These are phyloP conservation scores for Paracoccidioides lutzii DNA, from an alignment of 2,329 filamentous ascomycete genomes.

Conservation along the genomic window DNA sequence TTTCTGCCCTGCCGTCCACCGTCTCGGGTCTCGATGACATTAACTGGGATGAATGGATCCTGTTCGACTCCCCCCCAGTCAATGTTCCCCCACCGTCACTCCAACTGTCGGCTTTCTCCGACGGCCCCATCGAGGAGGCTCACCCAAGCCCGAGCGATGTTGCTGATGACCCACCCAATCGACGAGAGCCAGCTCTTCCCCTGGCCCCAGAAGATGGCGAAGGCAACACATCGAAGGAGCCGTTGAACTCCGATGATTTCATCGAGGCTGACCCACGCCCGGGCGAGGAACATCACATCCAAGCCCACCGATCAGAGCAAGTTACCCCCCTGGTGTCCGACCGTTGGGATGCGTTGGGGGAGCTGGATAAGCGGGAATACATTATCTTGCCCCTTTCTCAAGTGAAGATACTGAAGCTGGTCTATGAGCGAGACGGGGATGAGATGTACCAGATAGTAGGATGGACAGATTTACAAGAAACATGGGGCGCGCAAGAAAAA, in stretches of 20 bases:
- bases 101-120: not conserved
- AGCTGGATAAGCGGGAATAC: not conserved
- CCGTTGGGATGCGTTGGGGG: not conserved
- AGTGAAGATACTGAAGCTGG: not conserved
- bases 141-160: not conserved
- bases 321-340: not conserved
- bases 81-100: not conserved
- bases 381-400: not conserved
- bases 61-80: not conserved
- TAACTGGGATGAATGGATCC: not conserved
- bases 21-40: not conserved
- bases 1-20: not conserved
- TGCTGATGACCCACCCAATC: not conserved
- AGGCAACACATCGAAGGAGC: not conserved
- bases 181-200: not conserved
- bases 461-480: not conserved
- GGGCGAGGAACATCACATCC: not conserved
- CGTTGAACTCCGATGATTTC: not conserved
- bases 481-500: not conserved
- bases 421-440: not conserved
- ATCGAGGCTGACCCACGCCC: not conserved
- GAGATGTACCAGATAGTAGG: not conserved
- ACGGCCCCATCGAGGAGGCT: not conserved
- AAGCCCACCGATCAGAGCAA: not conserved
- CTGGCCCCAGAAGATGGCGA: not conserved